A percentile compares a stretch with the other conserved stretches of the same genome.
Conservation (phyloP, 345 rosid genomes). For the Gynandropsis gynandra region DNA sequence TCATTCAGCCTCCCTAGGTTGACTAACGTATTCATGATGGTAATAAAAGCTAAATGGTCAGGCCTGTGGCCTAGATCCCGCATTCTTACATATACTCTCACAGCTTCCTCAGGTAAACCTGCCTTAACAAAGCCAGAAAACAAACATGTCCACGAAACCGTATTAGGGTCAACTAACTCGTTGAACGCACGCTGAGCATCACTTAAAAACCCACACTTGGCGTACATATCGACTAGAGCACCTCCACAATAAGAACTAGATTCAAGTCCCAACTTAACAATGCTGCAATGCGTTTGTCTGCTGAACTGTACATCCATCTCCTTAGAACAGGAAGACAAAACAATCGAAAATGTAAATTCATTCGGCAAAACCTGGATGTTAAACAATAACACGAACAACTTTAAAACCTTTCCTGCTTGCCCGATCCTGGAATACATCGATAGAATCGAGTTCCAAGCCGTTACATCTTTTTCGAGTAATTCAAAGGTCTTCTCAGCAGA, state of each 20-base stretch:
- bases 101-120: slow-evolving; percentile 62
- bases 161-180: slow-evolving; percentile 46
- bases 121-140: slow-evolving; percentile 66
- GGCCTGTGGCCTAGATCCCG: slow-evolving; percentile 44
- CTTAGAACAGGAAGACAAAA: slow-evolving; percentile 62
- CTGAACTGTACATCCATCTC: slow-evolving; percentile 44
- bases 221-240: slow-evolving; percentile 76
- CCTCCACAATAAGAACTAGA: slow-evolving; percentile 55
- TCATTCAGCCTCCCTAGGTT: slow-evolving; percentile 60
- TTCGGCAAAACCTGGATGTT: slow-evolving; percentile 41
- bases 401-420: slow-evolving; percentile 29
- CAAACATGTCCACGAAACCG: slow-evolving; percentile 85
- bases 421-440: slow-evolving; percentile 60
- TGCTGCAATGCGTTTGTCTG: slow-evolving; percentile 49
- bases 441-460: slow-evolving; percentile 76
- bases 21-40: slow-evolving; percentile 50
- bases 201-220: slow-evolving; percentile 47
- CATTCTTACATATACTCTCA: slow-evolving; percentile 52
- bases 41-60: slow-evolving; percentile 66
- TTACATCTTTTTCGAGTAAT: slow-evolving; percentile 41
- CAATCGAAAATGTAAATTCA: slow-evolving; percentile 69
- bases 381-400: slow-evolving; percentile 35
- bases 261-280: slow-evolving; percentile 55
- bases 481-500: slow-evolving; percentile 56
- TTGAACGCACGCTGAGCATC: slow-evolving; percentile 63